Evolutionary conservation across 495 filamentous ascomycete genomes (phyloP), one percentile per base, ranked within the genome.

Genomic region (Lentithecium fluviatile): DNA sequence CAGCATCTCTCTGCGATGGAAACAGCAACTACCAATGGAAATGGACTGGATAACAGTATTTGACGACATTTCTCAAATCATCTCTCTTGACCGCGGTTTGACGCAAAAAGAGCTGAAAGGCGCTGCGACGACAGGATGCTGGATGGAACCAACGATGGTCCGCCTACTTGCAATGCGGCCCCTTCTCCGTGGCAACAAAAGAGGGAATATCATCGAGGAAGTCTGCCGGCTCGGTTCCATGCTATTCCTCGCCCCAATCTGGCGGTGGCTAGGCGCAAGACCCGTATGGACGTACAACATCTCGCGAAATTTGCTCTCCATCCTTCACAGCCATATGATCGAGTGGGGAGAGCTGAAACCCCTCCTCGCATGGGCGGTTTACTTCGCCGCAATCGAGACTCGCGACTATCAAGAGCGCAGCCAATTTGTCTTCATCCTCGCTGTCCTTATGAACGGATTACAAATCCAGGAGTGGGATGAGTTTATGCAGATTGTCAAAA

Each of bases 281-380:
- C 56, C 56, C 20, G 48, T 52, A 1, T 24, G 56, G 25, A 52
- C 46, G 15, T 25, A 12, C 15, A 21, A 8, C 20, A 21, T 43
- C 47, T 15, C 37, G 13, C 6, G 21, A 34, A 60, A 52, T 15
- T 46, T 60, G n/a, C 56, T 60, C 24, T 29, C n/a, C 6, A n/a
- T 60, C 6, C 47, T 60, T 1, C 32, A 60, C 36, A 51, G 23
- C 23, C 19, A 52, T 21, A 42, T 51, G 32, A 20, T 60, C 6
- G 56, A 60, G 13, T 60, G 56, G 56, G 19, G 17, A 1, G 56
- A 52, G 6, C 56, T 60, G 5, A 60, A 60, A 24, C 56, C 56
- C 13, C 47, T 60, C 8, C 46, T 60, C 2, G 15, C 51, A 2
- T 60, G 56, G 56, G 45, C 46, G 12, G 12, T 60, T 10, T 60